Evolutionary conservation across 306 rosid species (phyloP), one percentile per base, ranked within the genome.

Genomic region (Quercus agrifolia): DNA sequence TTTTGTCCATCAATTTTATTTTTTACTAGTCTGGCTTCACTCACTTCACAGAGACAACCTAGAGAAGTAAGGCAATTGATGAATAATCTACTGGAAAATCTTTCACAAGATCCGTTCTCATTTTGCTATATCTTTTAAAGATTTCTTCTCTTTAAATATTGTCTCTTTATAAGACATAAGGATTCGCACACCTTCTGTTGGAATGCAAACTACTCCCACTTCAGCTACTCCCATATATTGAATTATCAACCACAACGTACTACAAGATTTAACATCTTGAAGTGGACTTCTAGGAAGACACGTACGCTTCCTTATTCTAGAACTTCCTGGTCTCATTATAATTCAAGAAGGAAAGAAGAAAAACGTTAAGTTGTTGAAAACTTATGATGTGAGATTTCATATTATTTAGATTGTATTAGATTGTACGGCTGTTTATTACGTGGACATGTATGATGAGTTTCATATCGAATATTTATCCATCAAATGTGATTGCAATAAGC

Each of bases 131-230:
- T 52, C 66, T 68, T 56, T 70, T 59, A 49, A 80, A 76, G 74
- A 27, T 62, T 14, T 27, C 4, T 62, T 62, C 12, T 62, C 10
- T 62, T 18, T 62, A 2, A 14, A 62, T 25, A 6, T 62, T 62
- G 41, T 28, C 69, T 12, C 20, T 2, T 27, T 28, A 6, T 7
- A 21, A 20, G 4, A 5, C 5, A 4, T 9, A 61, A 61, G 33
- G 33, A 13, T 27, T 27, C 41, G 11, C 2, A 27, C 69, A 27
- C 10, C 18, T 27, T 62, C 33, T 25, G 1, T 5, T 28, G n/a
- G 69, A 62, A 62, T 62, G 4, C 68, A 77, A 78, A 78, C 81
- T 15, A 51, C 79, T 68, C 79, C 82, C 77, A 80, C 80, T 58
- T 57, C 70, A 35, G 19, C 56, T 67, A 56, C 74, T 57, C 69